Conservation (phyloP, 1,139 yeast species). For the Zygosaccharomyces sapae region DNA sequence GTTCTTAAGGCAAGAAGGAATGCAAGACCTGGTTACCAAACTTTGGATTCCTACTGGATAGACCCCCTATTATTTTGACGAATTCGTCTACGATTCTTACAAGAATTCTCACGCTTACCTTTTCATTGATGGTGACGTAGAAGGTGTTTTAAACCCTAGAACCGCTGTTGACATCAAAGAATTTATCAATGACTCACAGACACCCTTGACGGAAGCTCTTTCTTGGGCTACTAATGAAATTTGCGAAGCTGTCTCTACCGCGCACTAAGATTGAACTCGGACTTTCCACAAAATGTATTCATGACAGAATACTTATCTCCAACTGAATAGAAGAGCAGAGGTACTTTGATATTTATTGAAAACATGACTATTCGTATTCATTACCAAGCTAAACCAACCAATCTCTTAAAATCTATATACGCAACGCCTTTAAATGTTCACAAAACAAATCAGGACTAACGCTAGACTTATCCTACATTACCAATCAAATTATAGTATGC, state of each 20-base stretch:
- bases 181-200: slow-evolving; percentile 31
- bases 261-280: slow-evolving; percentile 6
- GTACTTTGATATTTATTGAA: background rate
- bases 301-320: background rate
- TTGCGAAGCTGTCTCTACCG: slow-evolving; percentile 2
- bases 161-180: slow-evolving; percentile 24
- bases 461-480: slow-evolving; percentile 63
- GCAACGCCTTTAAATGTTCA: slow-evolving; percentile 27
- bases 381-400: slow-evolving; percentile 14
- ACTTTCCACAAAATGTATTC: slow-evolving; percentile 1
- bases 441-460: slow-evolving; percentile 30
- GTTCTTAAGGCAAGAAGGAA: slow-evolving; percentile 65
- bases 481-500: slow-evolving; percentile 59
- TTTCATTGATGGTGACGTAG: slow-evolving; percentile 51
- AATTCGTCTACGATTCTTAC: slow-evolving; percentile 86
- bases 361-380: slow-evolving; percentile 1
- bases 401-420: slow-evolving; percentile 20
- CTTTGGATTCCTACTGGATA: slow-evolving; percentile 82
- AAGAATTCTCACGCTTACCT: slow-evolving; percentile 53
- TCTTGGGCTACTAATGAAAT: slow-evolving; percentile 30
- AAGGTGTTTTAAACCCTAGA: slow-evolving; percentile 34
- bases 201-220: slow-evolving; percentile 30
- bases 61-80: slow-evolving; percentile 90
- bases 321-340: background rate
- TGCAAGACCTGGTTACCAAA: slow-evolving; percentile 71